A percentile compares a stretch with the other conserved stretches of the same genome.
Evolutionary conservation across 1,284 basidiomycete genomes (phyloP).

Genomic region (Sporisorium exsertum): DNA sequence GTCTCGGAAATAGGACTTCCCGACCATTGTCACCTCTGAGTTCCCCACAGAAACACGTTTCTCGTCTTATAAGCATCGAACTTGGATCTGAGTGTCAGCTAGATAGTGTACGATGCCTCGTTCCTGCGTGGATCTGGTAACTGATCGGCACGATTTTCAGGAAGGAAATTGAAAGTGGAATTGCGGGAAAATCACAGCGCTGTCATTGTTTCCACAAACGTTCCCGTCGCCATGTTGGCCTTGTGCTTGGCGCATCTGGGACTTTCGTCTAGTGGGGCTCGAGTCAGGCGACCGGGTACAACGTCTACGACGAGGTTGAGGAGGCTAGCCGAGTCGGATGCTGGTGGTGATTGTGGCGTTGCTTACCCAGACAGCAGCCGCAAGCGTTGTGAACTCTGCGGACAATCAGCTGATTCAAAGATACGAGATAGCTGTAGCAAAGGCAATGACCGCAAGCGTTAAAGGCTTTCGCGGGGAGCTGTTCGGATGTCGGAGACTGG

Average conservation of each 20-base stretch:
- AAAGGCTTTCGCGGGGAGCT: not conserved
- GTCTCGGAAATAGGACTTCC: too few relatives aligned
- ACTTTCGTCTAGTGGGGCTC: not conserved
- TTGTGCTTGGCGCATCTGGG: conserved; percentile 1
- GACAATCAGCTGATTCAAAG: not conserved
- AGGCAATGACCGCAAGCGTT: not conserved
- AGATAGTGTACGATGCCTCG: not conserved
- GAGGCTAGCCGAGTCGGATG: not conserved
- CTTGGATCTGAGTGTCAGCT: not conserved
- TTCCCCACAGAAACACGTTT: too few relatives aligned
- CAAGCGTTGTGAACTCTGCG: not conserved
- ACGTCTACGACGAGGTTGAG: not conserved
- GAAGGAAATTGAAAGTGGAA: not conserved
- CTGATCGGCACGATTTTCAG: conserved; percentile 1
- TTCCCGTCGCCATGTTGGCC: not conserved
- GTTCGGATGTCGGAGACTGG: conserved; percentile 9
- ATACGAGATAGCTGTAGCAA: not conserved
- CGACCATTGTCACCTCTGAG: too few relatives aligned
- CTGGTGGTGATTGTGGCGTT: not conserved
- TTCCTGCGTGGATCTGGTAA: not conserved
- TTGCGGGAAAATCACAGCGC: not conserved
- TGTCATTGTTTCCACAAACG: too few relatives aligned
- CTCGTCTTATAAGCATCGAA: not conserved
- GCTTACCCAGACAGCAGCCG: not conserved
- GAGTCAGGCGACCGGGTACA: not conserved